Conservation (phyloP, 495 filamentous ascomycete species). For the Barbatosphaeria neglecta region DNA sequence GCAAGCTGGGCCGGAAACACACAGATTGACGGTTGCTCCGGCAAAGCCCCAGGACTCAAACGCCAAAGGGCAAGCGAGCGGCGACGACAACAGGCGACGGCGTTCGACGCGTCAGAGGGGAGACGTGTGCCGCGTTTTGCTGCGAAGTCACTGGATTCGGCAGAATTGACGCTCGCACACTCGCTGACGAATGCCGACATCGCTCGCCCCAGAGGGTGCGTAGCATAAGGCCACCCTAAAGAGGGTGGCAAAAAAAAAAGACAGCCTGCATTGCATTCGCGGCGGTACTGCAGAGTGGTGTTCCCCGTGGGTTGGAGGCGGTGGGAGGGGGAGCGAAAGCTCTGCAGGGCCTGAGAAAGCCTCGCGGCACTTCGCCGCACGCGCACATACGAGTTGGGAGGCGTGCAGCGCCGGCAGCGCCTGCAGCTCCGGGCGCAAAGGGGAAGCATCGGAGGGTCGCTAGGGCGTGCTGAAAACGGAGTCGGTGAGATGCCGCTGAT, state of each 20-base stretch:
- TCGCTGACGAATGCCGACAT: not conserved
- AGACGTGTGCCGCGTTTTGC: not conserved
- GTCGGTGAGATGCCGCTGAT: not conserved
- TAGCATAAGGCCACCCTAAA: not conserved
- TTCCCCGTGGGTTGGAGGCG: not conserved
- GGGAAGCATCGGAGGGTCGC: not conserved
- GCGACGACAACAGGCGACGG: not conserved
- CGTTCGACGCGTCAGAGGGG: constrained; percentile 1
- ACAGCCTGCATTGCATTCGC: not conserved
- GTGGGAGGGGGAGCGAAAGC: not conserved
- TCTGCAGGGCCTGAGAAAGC: no score
- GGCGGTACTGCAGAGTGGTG: not conserved
- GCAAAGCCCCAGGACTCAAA: not conserved
- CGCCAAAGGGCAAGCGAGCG: not conserved
- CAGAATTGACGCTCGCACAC: no score
- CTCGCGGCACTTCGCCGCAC: no score
- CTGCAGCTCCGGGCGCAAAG: not conserved
- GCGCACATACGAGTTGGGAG: not conserved
- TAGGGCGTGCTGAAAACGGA: not conserved
- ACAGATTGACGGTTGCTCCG: not conserved
- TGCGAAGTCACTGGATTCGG: not conserved
- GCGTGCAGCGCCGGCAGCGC: not conserved
- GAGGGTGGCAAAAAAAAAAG: not conserved
- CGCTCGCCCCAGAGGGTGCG: not conserved
- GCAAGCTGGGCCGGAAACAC: not conserved